These are phyloP conservation scores for Starmera quercuum DNA, from an alignment of 805 yeast species.

Conservation along the genomic window DNA sequence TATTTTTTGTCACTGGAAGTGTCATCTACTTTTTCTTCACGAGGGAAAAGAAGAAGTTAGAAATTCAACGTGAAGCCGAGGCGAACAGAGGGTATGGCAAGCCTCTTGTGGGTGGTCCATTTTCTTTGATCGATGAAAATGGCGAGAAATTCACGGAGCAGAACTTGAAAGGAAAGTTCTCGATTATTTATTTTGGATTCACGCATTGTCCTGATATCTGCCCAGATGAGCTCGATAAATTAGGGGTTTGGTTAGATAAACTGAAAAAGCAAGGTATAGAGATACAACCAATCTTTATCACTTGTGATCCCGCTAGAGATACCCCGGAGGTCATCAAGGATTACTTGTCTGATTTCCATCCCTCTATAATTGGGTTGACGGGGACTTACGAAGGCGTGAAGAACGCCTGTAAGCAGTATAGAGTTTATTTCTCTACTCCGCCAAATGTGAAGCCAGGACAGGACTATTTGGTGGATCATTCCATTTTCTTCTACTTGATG, in stretches of 20 bases:
- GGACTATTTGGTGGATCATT: conserved; percentile 94
- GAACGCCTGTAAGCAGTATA: conserved; percentile 75
- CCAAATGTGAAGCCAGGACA: conserved; percentile 91
- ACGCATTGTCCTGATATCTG: conserved; percentile 98
- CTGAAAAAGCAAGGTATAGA: conserved; percentile 52
- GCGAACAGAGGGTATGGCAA: conserved; percentile 84
- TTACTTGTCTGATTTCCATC: conserved; percentile 85
- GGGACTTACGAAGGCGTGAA: conserved; percentile 86
- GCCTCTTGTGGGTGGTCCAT: conserved; percentile 90
- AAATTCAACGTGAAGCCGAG: conserved; percentile 72
- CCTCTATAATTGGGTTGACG: conserved; percentile 81
- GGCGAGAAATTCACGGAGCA: conserved; percentile 72
- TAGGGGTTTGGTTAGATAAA: conserved; percentile 58
- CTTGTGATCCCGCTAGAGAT: conserved; percentile 97
- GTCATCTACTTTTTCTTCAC: conserved; percentile 65
- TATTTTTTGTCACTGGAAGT: conserved; percentile 65
- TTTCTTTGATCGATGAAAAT: conserved; percentile 61
- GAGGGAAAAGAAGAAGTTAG: conserved; percentile 67
- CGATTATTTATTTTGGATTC: conserved; percentile 90
- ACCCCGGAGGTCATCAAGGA: conserved; percentile 76
- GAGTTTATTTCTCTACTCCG: conserved; percentile 98
- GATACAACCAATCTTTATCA: conserved; percentile 82
- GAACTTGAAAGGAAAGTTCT: conserved; percentile 69
- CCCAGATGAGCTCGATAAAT: conserved; percentile 93
- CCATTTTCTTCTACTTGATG: conserved; percentile 94